These are phyloP conservation scores for Tylopilus microsporus DNA, from an alignment of 1,284 basidiomycete species.

Conservation along the genomic window DNA sequence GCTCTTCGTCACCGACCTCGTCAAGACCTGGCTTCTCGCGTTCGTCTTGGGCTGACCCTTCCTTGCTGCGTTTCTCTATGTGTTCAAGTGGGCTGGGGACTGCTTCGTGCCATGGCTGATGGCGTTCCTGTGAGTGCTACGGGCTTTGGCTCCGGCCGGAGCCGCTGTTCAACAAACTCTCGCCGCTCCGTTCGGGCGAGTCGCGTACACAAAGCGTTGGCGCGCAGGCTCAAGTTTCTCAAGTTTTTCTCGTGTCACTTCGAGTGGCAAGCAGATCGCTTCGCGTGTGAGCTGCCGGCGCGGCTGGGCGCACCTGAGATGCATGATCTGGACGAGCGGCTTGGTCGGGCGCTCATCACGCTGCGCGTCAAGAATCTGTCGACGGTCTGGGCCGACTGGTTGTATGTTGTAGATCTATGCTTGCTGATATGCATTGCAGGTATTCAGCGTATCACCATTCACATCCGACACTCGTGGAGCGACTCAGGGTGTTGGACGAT, in stretches of 20 bases:
- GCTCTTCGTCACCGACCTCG: conserved; percentile 72
- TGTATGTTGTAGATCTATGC: too few species aligned
- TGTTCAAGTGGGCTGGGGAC: conserved; percentile 91
- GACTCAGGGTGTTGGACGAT: too few species aligned
- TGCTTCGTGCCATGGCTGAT: conserved; percentile 86
- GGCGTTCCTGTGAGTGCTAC: conserved; percentile 61
- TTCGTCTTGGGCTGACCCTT: conserved; percentile 83
- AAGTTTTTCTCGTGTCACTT: conserved; percentile 79
- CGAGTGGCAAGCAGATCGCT: conserved; percentile 88
- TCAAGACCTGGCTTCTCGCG: conserved; percentile 77
- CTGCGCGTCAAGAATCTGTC: conserved; percentile 88
- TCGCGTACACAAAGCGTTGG: conserved; percentile 69
- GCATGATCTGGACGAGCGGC: conserved; percentile 73
- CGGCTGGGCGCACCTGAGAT: conserved; percentile 45
- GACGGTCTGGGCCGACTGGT: conserved; percentile 64
- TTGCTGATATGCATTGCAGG: too few species aligned
- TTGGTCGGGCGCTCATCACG: conserved; percentile 73
- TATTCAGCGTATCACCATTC: too few species aligned
- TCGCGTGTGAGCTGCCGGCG: conserved; percentile 65
- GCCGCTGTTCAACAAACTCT: conserved; percentile 95
- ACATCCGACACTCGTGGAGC: too few species aligned
- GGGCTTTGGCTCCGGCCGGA: conserved; percentile 30
- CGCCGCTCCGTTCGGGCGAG: conserved; percentile 74
- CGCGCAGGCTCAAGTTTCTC: conserved; percentile 81
- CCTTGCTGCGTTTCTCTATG: conserved; percentile 79